Percentiles rank a stretch among this genome's conserved stretches.
Evolutionary conservation across 345 rosid species (phyloP).

Genomic region (Acer campestre): DNA sequence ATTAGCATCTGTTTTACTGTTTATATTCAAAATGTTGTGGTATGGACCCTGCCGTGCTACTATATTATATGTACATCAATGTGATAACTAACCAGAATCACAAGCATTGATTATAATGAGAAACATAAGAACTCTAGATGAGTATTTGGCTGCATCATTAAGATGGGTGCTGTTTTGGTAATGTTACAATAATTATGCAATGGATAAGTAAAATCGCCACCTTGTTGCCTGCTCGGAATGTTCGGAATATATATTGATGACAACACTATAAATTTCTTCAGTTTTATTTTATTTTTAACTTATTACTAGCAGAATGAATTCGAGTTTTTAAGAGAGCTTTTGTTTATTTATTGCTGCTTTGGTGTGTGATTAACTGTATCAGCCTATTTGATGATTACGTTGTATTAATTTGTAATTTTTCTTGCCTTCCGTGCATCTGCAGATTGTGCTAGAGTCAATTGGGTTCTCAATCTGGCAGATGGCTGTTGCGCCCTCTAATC

Average conservation of each 20-base stretch:
- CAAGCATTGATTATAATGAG: background rate
- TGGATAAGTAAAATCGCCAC: background rate
- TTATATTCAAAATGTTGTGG: background rate
- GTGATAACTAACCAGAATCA: background rate
- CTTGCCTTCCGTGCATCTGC: slow-evolving; percentile 28
- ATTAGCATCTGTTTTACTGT: background rate
- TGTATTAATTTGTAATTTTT: background rate
- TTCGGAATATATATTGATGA: background rate
- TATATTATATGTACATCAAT: background rate
- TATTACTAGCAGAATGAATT: background rate
- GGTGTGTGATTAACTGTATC: background rate
- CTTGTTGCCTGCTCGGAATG: background rate
- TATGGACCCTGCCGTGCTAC: background rate
- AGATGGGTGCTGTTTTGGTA: background rate
- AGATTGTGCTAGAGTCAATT: slow-evolving; percentile 76
- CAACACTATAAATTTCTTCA: background rate
- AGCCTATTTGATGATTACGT: background rate
- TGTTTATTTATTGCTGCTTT: slow-evolving; percentile 8
- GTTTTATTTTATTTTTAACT: background rate
- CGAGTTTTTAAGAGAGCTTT: background rate
- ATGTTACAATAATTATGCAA: background rate
- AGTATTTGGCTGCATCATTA: background rate
- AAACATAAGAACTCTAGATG: background rate
- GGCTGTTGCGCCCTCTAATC: slow-evolving; percentile 59
- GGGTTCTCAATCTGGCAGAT: slow-evolving; percentile 93